These are phyloP conservation scores for Ensete glaucum DNA, from an alignment of 176 grass and related monocot species.

Conservation along the genomic window DNA sequence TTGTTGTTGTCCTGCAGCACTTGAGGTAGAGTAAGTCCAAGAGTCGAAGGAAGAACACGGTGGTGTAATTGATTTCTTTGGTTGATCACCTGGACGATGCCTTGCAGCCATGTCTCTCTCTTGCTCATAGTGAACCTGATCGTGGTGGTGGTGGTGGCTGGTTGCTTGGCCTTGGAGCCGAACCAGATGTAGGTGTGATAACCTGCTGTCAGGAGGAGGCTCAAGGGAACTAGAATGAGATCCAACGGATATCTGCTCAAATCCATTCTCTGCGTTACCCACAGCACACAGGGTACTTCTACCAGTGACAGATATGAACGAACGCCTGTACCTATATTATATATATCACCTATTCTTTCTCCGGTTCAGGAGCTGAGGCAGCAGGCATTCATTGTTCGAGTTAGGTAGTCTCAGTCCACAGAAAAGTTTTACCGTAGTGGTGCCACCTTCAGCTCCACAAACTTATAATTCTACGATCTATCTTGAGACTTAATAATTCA, in stretches of 20 bases:
- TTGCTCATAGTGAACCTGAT: neutral
- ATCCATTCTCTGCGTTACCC: neutral
- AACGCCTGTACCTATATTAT: neutral
- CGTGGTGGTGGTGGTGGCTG: neutral
- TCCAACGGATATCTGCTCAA: conserved; percentile 30
- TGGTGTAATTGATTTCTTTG: neutral
- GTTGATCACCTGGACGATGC: conserved; percentile 26
- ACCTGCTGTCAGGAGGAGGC: conserved; percentile 25
- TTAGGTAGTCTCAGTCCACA: neutral
- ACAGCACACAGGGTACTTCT: neutral
- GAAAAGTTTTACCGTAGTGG: neutral
- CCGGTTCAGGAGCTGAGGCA: neutral
- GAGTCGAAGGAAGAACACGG: neutral
- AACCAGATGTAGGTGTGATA: conserved; percentile 35
- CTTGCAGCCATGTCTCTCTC: conserved; percentile 25
- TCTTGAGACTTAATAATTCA: neutral
- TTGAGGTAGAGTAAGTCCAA: neutral
- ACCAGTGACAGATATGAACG: neutral
- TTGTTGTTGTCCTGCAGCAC: conserved; percentile 24
- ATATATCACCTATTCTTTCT: neutral
- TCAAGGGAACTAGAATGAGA: conserved; percentile 30
- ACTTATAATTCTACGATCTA: too few species aligned
- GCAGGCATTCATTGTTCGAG: neutral
- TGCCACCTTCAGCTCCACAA: neutral
- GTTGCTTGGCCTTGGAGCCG: conserved; percentile 14